These are phyloP conservation scores for Boletus barrowsii DNA, from an alignment of 768 basidiomycete genomes.

Conservation along the genomic window DNA sequence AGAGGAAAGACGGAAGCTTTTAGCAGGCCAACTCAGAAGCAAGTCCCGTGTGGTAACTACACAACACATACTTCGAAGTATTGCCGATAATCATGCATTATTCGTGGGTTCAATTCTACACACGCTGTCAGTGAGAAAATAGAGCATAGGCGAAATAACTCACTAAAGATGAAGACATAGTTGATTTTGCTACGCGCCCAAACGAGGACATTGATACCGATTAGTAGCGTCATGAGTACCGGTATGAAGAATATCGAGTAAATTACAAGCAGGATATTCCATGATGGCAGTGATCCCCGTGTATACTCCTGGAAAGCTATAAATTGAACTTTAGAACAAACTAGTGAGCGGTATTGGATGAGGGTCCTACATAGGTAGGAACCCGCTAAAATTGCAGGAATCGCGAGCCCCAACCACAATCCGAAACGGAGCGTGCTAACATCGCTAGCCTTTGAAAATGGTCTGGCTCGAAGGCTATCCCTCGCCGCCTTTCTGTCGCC, in stretches of 20 bases:
- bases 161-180: slow-evolving; percentile 90
- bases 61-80: slow-evolving; percentile 60
- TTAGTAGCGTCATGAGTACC: slow-evolving; percentile 66
- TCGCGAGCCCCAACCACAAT: slow-evolving; percentile 62
- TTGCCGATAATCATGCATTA: slow-evolving; percentile 72
- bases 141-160: slow-evolving; percentile 11
- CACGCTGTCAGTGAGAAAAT: slow-evolving; percentile 3
- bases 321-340: neutral
- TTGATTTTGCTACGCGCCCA: slow-evolving; percentile 82
- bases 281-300: slow-evolving; percentile 56
- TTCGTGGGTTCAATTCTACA: slow-evolving; percentile 65
- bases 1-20: slow-evolving; percentile 74
- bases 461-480: slow-evolving; percentile 55
- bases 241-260: slow-evolving; percentile 78
- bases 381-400: slow-evolving; percentile 68
- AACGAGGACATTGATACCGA: slow-evolving; percentile 77
- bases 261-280: slow-evolving; percentile 71
- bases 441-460: slow-evolving; percentile 56
- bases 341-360: neutral
- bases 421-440: slow-evolving; percentile 75
- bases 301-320: slow-evolving; percentile 56
- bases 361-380: slow-evolving; percentile 47
- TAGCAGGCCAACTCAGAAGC: neutral
- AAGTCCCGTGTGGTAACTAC: neutral
- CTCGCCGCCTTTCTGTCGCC: slow-evolving; percentile 82